These are phyloP conservation scores for Glutinoglossum americanum DNA, from an alignment of 495 filamentous ascomycete genomes.

Conservation along the genomic window DNA sequence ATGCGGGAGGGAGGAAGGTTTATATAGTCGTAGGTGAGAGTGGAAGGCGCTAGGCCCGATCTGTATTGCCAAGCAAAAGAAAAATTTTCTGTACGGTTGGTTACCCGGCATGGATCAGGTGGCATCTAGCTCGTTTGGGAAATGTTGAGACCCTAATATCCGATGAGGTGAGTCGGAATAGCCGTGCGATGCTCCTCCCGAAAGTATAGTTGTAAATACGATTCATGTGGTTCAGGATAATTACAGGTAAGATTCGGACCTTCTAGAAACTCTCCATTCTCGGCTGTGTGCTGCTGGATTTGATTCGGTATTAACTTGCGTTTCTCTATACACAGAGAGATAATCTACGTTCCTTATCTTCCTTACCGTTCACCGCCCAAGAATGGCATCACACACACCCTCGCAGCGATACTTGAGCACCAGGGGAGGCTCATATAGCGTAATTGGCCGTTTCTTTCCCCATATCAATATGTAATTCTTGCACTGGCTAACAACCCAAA, in stretches of 20 bases:
- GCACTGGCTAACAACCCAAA: slow-evolving; percentile 6
- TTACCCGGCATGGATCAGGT: neutral
- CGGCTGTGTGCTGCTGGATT: too few relatives aligned
- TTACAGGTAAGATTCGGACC: neutral
- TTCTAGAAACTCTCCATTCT: neutral
- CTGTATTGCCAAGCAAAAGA: neutral
- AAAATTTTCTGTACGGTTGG: neutral
- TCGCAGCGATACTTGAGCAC: slow-evolving; percentile 71
- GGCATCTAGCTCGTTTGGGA: too few relatives aligned
- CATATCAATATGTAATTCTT: neutral
- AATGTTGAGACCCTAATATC: too few relatives aligned
- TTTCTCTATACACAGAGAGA: too few relatives aligned
- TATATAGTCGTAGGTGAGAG: neutral
- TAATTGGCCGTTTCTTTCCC: slow-evolving; percentile 20
- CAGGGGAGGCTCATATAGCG: slow-evolving; percentile 57
- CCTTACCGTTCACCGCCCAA: too few relatives aligned
- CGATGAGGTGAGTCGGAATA: too few relatives aligned
- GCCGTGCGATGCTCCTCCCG: too few relatives aligned
- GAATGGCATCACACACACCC: slow-evolving; percentile 22
- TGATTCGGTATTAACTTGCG: too few relatives aligned
- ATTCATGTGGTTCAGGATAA: neutral
- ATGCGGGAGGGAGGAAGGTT: neutral
- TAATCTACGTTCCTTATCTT: too few relatives aligned
- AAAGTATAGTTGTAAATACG: too few relatives aligned
- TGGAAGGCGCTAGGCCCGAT: neutral